Evolutionary conservation across 2,329 filamentous ascomycete genomes (phyloP).

Genomic region (Talaromyces sp.): DNA sequence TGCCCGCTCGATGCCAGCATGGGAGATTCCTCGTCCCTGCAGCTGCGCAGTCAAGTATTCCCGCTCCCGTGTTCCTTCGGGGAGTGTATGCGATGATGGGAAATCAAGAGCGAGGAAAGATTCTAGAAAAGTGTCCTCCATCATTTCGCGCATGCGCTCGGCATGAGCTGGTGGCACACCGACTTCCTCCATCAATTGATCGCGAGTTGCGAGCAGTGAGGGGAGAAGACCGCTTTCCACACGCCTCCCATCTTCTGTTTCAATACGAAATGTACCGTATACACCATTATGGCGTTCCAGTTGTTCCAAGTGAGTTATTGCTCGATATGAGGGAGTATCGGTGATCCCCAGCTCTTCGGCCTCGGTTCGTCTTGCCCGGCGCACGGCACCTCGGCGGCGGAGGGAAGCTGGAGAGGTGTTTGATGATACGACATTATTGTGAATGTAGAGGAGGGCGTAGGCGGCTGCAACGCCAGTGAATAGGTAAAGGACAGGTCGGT

Average conservation of each 20-base stretch:
- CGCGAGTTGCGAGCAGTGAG: slow-evolving; percentile 44
- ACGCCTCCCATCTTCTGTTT: slow-evolving; percentile 44
- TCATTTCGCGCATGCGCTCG: slow-evolving; percentile 46
- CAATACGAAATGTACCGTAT: slow-evolving; percentile 47
- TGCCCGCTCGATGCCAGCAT: slow-evolving; percentile 40
- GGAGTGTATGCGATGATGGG: slow-evolving; percentile 38
- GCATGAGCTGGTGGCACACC: slow-evolving; percentile 42
- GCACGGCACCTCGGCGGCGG: slow-evolving; percentile 44
- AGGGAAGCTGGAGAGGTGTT: slow-evolving; percentile 31
- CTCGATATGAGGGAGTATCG: slow-evolving; percentile 40
- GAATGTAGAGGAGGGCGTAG: slow-evolving; percentile 46
- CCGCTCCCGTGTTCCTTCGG: slow-evolving; percentile 37
- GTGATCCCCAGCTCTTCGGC: slow-evolving; percentile 24
- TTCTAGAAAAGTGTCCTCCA: slow-evolving; percentile 49
- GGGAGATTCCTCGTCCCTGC: slow-evolving; percentile 43
- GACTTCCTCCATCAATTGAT: slow-evolving; percentile 47
- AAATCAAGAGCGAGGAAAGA: slow-evolving; percentile 47
- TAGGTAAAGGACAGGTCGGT: slow-evolving; percentile 46
- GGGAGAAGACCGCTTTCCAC: slow-evolving; percentile 48
- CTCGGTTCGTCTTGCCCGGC: slow-evolving; percentile 37
- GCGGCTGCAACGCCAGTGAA: slow-evolving; percentile 45
- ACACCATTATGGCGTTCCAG: slow-evolving; percentile 45
- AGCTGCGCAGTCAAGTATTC: slow-evolving; percentile 43
- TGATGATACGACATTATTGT: slow-evolving; percentile 34
- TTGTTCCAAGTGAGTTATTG: slow-evolving; percentile 44